Evolutionary conservation across 495 filamentous ascomycete genomes (phyloP).

Genomic region (Penicillium riverlandense): DNA sequence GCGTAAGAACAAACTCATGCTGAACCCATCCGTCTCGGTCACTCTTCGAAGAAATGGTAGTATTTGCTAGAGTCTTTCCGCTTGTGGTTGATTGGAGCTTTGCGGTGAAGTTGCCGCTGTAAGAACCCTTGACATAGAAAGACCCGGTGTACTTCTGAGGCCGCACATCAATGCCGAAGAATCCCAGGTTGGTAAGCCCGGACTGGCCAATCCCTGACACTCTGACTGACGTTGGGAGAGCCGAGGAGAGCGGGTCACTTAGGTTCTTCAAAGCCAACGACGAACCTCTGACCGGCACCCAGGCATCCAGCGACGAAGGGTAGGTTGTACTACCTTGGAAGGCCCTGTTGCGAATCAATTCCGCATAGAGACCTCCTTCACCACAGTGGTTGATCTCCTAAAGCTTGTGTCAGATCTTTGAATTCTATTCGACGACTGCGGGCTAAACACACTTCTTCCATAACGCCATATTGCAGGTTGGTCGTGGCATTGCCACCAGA

Average conservation of each 20-base stretch:
- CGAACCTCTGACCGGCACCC: slow-evolving; percentile 46
- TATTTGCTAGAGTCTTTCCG: slow-evolving; percentile 22
- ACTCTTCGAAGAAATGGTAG: slow-evolving; percentile 19
- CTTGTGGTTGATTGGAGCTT: slow-evolving; percentile 20
- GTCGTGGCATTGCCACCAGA: slow-evolving; percentile 46
- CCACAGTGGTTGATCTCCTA: slow-evolving; percentile 70
- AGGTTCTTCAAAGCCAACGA: slow-evolving; percentile 46
- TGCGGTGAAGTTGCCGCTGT: slow-evolving; percentile 21
- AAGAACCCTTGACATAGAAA: slow-evolving; percentile 49
- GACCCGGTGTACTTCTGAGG: slow-evolving; percentile 44
- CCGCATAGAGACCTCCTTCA: slow-evolving; percentile 71
- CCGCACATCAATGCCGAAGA: slow-evolving; percentile 56
- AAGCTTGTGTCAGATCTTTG: slow-evolving; percentile 1
- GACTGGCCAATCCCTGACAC: slow-evolving; percentile 39
- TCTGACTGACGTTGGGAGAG: slow-evolving; percentile 54
- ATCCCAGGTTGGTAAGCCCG: slow-evolving; percentile 54
- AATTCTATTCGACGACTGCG: neutral
- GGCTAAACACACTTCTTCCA: slow-evolving; percentile 42
- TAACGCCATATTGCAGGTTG: slow-evolving; percentile 48
- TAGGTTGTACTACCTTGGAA: slow-evolving; percentile 52
- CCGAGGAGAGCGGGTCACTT: slow-evolving; percentile 49
- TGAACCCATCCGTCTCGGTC: slow-evolving; percentile 21
- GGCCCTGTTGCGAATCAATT: slow-evolving; percentile 64
- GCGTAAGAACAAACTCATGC: slow-evolving; percentile 27
- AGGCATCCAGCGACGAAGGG: slow-evolving; percentile 42